Evolutionary conservation across 805 yeast genomes (phyloP), one percentile per base, ranked within the genome.

Genomic region (Cyberlindnera amylophila): DNA sequence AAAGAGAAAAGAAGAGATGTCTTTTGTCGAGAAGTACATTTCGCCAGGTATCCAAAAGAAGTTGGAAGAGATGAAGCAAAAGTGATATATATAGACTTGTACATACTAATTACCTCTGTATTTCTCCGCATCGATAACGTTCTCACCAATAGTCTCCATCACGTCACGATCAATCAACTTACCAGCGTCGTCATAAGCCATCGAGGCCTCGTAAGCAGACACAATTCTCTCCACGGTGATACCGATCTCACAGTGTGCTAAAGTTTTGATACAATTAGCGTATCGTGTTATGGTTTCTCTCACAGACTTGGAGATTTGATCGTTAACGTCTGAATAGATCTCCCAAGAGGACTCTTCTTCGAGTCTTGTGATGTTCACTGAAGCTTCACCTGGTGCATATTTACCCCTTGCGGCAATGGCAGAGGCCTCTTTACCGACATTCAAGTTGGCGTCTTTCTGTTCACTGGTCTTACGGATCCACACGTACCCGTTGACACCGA

Each of bases 321-420:
- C 96, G 59, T 93, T 95, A 45, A 76, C 75, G 64, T 95, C 98
- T 39, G 91, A 81, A 66, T 93, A 93, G 32, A 93, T 91, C 59
- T 90, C 96, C 93, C 95, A 82, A 1, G 96, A 84, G 23, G 95
- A 82, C 57, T 90, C 96, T 62, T 86, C 93, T 60, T 90, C 96
- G 36, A 93, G 67, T 52, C 96, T 74, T 11, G 96, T 89, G 39
- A 91, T 86, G 2, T 86, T 71, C 8, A 78, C 78, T 10, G 82
- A 70, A 1, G 79, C 84, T 41, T 71, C 69, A 9, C 85, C 86
- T 6, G 79, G 75, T 5, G 66, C 65, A 52, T 79, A 79, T 3
- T 65, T 59, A 5, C 62, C 62, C 26, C 50, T 52, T 3, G 54
- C 36, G 10, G 44, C 36, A 7, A 57, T 38, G 1, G 55, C 69